Evolutionary conservation across 129 eudicot species (phyloP), one percentile per base, ranked within the genome.

Genomic region (Kitagawia praeruptora): DNA sequence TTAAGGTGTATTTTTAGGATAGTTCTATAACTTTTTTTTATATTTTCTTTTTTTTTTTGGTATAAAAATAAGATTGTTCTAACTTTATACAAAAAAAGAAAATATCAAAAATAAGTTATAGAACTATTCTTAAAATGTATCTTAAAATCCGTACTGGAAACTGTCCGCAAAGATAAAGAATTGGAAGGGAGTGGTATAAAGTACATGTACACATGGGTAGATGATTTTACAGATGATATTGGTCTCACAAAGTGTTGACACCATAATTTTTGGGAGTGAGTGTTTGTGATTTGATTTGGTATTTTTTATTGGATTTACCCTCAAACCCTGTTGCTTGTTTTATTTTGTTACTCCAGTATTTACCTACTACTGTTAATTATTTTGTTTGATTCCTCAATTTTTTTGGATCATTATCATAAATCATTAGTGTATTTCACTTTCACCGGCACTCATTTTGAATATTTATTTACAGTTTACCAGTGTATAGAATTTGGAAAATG

Each of bases 131-230:
- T n/a, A n/a, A n/a, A n/a, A n/a, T n/a, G n/a, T n/a, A n/a, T n/a
- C n/a, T n/a, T n/a, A n/a, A n/a, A n/a, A n/a, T n/a, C n/a, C n/a
- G n/a, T n/a, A n/a, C n/a, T n/a, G n/a, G n/a, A n/a, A n/a, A n/a
- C n/a, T n/a, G n/a, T n/a, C n/a, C n/a, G n/a, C n/a, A n/a, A n/a
- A n/a, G n/a, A n/a, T n/a, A n/a, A n/a, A n/a, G n/a, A n/a, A n/a
- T n/a, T n/a, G n/a, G n/a, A n/a, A n/a, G n/a, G n/a, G n/a, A n/a
- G n/a, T n/a, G n/a, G n/a, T n/a, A 31, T 31, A 31, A 31, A 37
- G 58, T 78, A 34, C 37, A 42, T 49, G 46, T 12, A 54, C 80
- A 54, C 88, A 56, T 77, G 80, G 76, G 45, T 38, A 63, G 56
- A 25, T 28, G 82, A 77, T 9, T 53, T 45, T 42, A 80, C 47